Evolutionary conservation across 345 rosid genomes (phyloP), one percentile per base, ranked within the genome.

Genomic region (Erodium maritimum): DNA sequence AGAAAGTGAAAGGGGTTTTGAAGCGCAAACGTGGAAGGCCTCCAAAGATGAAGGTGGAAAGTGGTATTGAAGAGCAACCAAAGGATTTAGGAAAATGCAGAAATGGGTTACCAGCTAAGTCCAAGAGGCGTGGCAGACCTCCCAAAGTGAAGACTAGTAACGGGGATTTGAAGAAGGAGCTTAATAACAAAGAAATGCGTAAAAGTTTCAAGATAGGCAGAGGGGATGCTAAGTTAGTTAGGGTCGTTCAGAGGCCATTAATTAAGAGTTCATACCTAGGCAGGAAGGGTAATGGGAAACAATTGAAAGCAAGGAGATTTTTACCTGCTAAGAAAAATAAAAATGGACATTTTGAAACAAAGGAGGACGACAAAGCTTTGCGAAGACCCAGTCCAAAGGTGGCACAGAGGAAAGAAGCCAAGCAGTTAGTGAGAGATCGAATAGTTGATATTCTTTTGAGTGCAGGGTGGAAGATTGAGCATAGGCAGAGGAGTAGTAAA

Each of bases 391-490:
- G 59, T 60, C 53, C 33, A 55, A 46, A 29, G 19, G 20, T 16
- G 50, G 67, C 42, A 55, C 67, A 65, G 34, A 78, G 59, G 56
- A 64, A 64, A 68, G 48, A 53, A 52, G 75, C 69, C 60, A 91
- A 82, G 67, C 76, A 73, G 63, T 66, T 63, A 61, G 75, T 86
- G 69, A 86, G 95, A 65, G 91, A 86, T 54, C 74, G 67, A 65
- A 86, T 88, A 59, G 74, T 89, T 42, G 68, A 82, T 25, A 59
- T 88, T 67, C 87, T 91, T 69, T 42, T 79, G 68, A 80, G 64
- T 52, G 98, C 98, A 53, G 98, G 95, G 53, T 91, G 98, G 98
- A 83, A 70, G 20, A 71, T 91, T 67, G 79, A 91, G 24, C 76
- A 84, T 69, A 80, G 96, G 74, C 95, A 93, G 23, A 75, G 95